phyloP scores from a whole-genome alignment of 805 yeast genomes.

The Kluyveromyces lactis region DNA sequence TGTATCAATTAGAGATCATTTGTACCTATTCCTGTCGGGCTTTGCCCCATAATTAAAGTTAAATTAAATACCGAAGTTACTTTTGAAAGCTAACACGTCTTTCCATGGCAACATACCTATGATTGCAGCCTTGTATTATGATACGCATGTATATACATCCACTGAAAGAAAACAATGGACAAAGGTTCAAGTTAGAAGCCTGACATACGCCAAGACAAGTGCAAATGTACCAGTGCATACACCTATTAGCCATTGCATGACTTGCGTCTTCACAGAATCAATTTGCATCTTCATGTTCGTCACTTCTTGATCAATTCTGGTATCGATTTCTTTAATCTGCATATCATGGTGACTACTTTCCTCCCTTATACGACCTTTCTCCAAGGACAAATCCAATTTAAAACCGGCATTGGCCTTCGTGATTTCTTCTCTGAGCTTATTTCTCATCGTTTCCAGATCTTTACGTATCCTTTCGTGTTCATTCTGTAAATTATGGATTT shows the following conservation, averaged over 20 bases:
- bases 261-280: conserved; percentile 91
- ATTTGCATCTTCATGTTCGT: conserved; percentile 93
- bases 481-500: conserved; percentile 69
- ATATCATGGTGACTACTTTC: conserved; percentile 89
- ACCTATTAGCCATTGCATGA: conserved; percentile 97
- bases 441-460: conserved; percentile 80
- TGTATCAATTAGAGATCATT: neutral
- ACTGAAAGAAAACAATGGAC: too few relatives aligned
- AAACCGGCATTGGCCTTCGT: conserved; percentile 87
- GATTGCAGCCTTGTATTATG: too few relatives aligned
- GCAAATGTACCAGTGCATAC: conserved; percentile 98
- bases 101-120: too few relatives aligned
- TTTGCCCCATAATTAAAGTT: too few relatives aligned
- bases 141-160: too few relatives aligned
- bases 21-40: too few relatives aligned
- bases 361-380: conserved; percentile 92
- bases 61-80: too few relatives aligned
- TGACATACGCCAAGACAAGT: conserved; percentile 80
- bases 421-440: conserved; percentile 81
- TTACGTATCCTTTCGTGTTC: conserved; percentile 81
- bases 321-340: conserved; percentile 89
- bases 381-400: conserved; percentile 81
- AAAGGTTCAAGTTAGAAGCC: conserved; percentile 57
- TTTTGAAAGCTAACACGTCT: too few relatives aligned
- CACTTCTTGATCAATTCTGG: conserved; percentile 91